Evolutionary conservation across 2,329 filamentous ascomycete species (phyloP), one percentile per base, ranked within the genome.

Genomic region (Hypoxylon sp.): DNA sequence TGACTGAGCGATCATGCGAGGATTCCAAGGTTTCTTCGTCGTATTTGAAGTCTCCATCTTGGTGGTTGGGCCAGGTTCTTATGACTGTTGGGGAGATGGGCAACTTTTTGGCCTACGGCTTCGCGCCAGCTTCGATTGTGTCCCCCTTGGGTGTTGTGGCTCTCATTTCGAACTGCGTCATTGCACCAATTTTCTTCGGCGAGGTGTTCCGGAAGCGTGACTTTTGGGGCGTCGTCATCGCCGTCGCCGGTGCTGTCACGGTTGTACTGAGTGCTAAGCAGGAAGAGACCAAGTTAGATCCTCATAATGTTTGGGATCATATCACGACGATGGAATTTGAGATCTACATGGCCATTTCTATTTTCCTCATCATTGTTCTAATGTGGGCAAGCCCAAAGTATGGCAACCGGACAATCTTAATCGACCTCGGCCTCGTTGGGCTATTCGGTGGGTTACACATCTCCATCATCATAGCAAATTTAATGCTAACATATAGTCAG

Each of bases 91-190:
- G 96, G 64, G 96, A 99, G 82, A 91, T 92, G 77, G 96, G 96
- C 57, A 99, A 99, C 79, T 99, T 99, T 77, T 83, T 99, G 70
- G 96, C 96, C 0, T 99, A 99, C 77, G 96, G 96, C 25, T 99
- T 99, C 79, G 96, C 96, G 31, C 96, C 96, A 2, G 96, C 96
- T 6, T 98, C 96, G 13, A 98, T 99, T 75, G 96, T 99, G 46
- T 98, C 95, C 35, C 96, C 96, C 0, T 85, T 99, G 5, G 96
- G 96, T 8, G 96, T 99, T n/a, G 96, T 99, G 11, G 96, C 96
- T 1, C 85, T 99, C 69, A 91, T 99, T 50, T 97, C 95, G 49
- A 99, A 99, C 81, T 99, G 96, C 80, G 89, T 99, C 67, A 97
- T 99, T 78, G 96, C 96, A 2, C 96, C 96, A 0, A 90, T 96